Percentiles rank a stretch among this genome's conserved stretches.
phyloP scores from a whole-genome alignment of 345 rosid species.

The Citrus medica region DNA sequence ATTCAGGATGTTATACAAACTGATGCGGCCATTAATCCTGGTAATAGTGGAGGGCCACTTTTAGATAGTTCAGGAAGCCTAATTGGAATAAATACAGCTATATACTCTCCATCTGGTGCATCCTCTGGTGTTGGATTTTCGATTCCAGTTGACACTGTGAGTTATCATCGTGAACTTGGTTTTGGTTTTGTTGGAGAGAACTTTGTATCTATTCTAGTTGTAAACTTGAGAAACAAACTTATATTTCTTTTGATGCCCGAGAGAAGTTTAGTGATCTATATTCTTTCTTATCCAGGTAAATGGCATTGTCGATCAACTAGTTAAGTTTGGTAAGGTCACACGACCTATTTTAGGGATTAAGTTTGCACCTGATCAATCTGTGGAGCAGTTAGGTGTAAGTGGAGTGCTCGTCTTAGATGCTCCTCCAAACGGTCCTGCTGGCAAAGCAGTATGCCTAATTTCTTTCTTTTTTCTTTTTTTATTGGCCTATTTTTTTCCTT shows the following conservation, averaged over 20 bases:
- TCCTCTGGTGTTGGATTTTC: constrained; percentile 99
- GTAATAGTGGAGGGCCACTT: constrained; percentile 97
- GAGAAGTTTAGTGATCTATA: neutral
- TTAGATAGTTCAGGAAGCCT: constrained; percentile 90
- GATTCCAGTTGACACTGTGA: constrained; percentile 95
- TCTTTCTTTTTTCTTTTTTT: neutral
- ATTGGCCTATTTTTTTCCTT: neutral
- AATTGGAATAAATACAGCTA: constrained; percentile 94
- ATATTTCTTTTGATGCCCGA: neutral
- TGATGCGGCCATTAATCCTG: constrained; percentile 98
- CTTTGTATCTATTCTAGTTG: neutral
- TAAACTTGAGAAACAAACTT: neutral
- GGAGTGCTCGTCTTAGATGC: constrained; percentile 99
- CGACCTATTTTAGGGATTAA: constrained; percentile 93
- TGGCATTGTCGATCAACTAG: constrained; percentile 92
- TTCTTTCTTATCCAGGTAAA: constrained; percentile 51
- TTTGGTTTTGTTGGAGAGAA: constrained; percentile 4
- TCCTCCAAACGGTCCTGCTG: constrained; percentile 89
- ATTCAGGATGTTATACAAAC: constrained; percentile 99
- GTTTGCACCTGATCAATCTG: constrained; percentile 98
- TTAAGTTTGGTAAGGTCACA: constrained; percentile 82
- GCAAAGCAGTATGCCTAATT: constrained; percentile 73
- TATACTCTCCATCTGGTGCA: constrained; percentile 98
- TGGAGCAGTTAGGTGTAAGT: constrained; percentile 89
- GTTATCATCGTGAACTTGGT: constrained; percentile 22